Base-by-base conservation (phyloP, 345 rosid species). In the Bruguiera parviflora region DNA sequence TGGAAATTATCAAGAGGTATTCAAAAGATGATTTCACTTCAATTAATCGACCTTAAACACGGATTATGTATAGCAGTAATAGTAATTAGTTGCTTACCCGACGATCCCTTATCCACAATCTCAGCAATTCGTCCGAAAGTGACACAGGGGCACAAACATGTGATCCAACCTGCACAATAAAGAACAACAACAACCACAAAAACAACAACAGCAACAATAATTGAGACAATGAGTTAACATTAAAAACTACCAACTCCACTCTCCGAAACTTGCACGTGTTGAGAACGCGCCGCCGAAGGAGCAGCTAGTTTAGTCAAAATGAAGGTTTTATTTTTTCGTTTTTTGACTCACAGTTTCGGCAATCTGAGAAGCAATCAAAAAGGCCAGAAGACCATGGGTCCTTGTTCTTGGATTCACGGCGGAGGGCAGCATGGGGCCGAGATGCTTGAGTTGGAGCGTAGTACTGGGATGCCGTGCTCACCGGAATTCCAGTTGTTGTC, bases 71-170 rank as follows among this genome's bases (percentile, higher is more conserved):
- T 43, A 43, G 18, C 49, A 43, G 49, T 43, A 43, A 43, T 13
- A 3, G 49, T 43, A 9, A 22, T 27, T 9, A 5, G 3, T 16
- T 8, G 62, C 78, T 67, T 64, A 82, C 85, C 3, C 4, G 85
- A 79, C 5, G 85, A 76, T 2, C 85, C 85, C 55, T 76, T 76
- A 53, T 82, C 85, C 0, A 76, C 83, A 31, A 82, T 74, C 66
- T 82, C 83, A 58, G 85, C 81, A 63, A 79, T 69, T 67, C 37
- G 73, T 31, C 83, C 85, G 11, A 82, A 82, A 5, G 83, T 77
- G 60, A 71, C 63, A 60, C 83, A 79, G 1, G 84, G 86, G 37
- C 86, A 83, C 71, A 80, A 83, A 3, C 64, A 80, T 0, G 86
- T 83, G 1, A 80, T 18, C 39, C 79, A 83, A 35, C 86, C 86